Evolutionary conservation across 768 basidiomycete genomes (phyloP).

Genomic region (Tephrocybe sp.): DNA sequence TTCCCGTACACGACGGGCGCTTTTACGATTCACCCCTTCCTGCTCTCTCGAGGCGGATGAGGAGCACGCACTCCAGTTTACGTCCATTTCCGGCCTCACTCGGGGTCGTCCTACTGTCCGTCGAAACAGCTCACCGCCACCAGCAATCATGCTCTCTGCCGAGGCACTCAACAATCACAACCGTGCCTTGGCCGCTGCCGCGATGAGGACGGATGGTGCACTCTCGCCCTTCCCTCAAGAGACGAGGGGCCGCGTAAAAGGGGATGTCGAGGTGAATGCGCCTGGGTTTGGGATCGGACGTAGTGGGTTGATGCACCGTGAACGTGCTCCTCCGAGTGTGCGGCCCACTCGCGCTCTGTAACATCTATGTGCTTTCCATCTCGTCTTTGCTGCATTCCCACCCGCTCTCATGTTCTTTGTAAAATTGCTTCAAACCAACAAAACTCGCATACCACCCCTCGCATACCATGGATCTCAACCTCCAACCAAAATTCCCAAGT

Average conservation of each 20-base stretch:
- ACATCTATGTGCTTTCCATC: background rate
- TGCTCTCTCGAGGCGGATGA: slow-evolving; percentile 26
- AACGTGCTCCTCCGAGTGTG: slow-evolving; percentile 23
- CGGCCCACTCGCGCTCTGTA: slow-evolving; percentile 18
- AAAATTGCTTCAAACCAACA: slow-evolving; percentile 4
- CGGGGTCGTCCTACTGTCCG: slow-evolving; percentile 52
- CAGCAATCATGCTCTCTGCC: slow-evolving; percentile 42
- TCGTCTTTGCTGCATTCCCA: slow-evolving; percentile 3
- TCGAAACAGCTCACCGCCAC: slow-evolving; percentile 60
- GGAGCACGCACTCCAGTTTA: slow-evolving; percentile 49
- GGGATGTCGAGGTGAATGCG: slow-evolving; percentile 48
- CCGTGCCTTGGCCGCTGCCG: slow-evolving; percentile 23
- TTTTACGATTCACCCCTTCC: slow-evolving; percentile 11
- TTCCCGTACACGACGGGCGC: slow-evolving; percentile 33
- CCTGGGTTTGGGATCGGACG: slow-evolving; percentile 67
- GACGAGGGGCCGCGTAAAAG: slow-evolving; percentile 54
- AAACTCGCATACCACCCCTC: slow-evolving; percentile 7
- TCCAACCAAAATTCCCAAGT: slow-evolving; percentile 6
- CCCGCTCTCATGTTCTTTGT: slow-evolving; percentile 11
- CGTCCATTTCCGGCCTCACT: slow-evolving; percentile 36
- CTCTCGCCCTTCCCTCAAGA: slow-evolving; percentile 27
- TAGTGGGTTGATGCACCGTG: slow-evolving; percentile 56
- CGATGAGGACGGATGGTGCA: slow-evolving; percentile 22
- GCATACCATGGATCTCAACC: slow-evolving; percentile 12
- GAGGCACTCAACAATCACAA: slow-evolving; percentile 28